Evolutionary conservation across 2,329 filamentous ascomycete species (phyloP).

Genomic region (Lecanicillium sp.): DNA sequence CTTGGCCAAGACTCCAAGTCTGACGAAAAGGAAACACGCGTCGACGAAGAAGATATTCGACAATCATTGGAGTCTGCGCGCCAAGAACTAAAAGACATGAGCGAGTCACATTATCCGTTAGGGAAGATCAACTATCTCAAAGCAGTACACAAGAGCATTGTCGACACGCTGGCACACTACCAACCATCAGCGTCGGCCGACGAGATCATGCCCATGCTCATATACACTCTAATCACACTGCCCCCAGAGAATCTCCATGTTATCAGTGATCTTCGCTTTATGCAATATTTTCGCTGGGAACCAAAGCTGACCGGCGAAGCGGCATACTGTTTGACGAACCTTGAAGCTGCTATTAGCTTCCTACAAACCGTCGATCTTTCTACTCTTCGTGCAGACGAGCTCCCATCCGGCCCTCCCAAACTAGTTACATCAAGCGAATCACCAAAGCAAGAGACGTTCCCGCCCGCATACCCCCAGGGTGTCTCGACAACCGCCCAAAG

Average conservation of each 20-base stretch:
- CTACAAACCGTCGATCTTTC: constrained; percentile 91
- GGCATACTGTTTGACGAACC: constrained; percentile 90
- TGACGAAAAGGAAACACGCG: constrained; percentile 47
- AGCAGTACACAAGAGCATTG: constrained; percentile 84
- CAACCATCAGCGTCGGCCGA: constrained; percentile 83
- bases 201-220: constrained; percentile 93
- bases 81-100: constrained; percentile 67
- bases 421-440: constrained; percentile 37
- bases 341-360: constrained; percentile 91
- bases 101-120: constrained; percentile 75
- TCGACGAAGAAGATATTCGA: constrained; percentile 59
- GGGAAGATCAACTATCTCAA: constrained; percentile 88
- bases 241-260: constrained; percentile 78
- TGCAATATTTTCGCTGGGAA: constrained; percentile 82
- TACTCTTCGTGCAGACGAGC: constrained; percentile 74
- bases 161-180: constrained; percentile 68
- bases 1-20: constrained; percentile 42
- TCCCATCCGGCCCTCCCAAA: constrained; percentile 59
- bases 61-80: constrained; percentile 64
- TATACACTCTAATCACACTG: constrained; percentile 89
- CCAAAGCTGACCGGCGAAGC: constrained; percentile 86
- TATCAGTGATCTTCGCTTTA: constrained; percentile 91
- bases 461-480: constrained; percentile 45
- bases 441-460: constrained; percentile 45
- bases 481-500: constrained; percentile 25